phyloP scores from a whole-genome alignment of 2,329 filamentous ascomycete species.

The Lachnellula hyalina region DNA sequence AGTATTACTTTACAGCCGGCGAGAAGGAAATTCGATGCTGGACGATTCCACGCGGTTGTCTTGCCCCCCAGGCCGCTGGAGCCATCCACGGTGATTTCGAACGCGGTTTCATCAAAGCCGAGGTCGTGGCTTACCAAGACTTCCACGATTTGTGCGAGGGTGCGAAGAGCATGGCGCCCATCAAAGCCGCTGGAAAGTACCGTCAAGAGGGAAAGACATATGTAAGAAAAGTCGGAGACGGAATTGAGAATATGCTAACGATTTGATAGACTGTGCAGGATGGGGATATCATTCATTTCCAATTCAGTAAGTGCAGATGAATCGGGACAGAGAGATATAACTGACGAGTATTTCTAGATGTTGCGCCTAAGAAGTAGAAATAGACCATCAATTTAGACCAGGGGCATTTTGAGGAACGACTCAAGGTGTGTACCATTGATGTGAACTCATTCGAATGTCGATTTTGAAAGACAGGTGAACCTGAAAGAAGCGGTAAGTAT shows the following conservation, averaged over 20 bases:
- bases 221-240: conserved; percentile 12
- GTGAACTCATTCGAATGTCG: too few relatives aligned
- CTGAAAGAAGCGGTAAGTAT: too few relatives aligned
- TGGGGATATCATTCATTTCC: conserved; percentile 40
- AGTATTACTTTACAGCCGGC: conserved; percentile 43
- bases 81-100: conserved; percentile 40
- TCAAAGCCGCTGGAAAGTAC: conserved; percentile 42
- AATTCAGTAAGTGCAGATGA: conserved; percentile 36
- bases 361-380: conserved; percentile 15
- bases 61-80: conserved; percentile 35
- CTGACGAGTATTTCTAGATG: conserved; percentile 4
- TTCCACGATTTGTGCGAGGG: conserved; percentile 41
- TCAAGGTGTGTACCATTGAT: too few relatives aligned
- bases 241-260: neutral
- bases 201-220: conserved; percentile 41
- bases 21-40: conserved; percentile 43
- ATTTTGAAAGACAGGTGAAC: too few relatives aligned
- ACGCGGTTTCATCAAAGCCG: conserved; percentile 41
- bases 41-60: conserved; percentile 36
- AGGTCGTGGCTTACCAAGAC: conserved; percentile 41
- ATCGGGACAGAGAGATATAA: neutral
- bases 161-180: conserved; percentile 40
- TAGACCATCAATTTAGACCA: too few relatives aligned
- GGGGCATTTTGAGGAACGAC: too few relatives aligned
- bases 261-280: conserved; percentile 33